These are phyloP conservation scores for Umbelopsis sp. DNA, from an alignment of 192 early-diverging fungal genomes.

Conservation along the genomic window DNA sequence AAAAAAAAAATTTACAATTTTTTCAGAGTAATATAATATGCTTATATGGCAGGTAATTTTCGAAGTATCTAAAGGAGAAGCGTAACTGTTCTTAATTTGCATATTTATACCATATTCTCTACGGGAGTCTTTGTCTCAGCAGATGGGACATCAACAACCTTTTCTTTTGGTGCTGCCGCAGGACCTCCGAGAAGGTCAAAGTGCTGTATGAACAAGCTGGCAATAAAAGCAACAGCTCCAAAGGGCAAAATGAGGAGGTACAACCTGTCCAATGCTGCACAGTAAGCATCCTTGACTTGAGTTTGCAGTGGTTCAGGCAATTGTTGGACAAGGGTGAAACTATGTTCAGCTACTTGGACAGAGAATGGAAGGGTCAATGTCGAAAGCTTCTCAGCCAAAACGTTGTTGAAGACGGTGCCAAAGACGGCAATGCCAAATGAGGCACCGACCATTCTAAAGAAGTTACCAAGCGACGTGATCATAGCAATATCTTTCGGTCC, in stretches of 20 bases:
- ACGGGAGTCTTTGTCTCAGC: no score
- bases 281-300: slow-evolving; percentile 54
- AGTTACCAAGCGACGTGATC: slow-evolving; percentile 23
- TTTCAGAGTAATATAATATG: no score
- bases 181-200: slow-evolving; percentile 33
- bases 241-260: slow-evolving; percentile 59
- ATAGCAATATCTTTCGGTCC: slow-evolving; percentile 26
- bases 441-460: slow-evolving; percentile 18
- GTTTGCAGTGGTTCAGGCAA: slow-evolving; percentile 35
- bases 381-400: slow-evolving; percentile 26
- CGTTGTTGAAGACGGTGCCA: slow-evolving; percentile 49
- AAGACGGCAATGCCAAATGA: slow-evolving; percentile 22
- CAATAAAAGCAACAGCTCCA: slow-evolving; percentile 47
- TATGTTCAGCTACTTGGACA: slow-evolving; percentile 21
- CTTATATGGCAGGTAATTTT: no score
- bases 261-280: slow-evolving; percentile 50
- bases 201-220: slow-evolving; percentile 48
- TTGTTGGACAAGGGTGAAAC: slow-evolving; percentile 30
- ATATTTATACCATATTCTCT: no score
- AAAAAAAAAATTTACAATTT: no score
- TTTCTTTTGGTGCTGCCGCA: background rate
- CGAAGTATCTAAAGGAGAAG: no score
- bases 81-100: no score
- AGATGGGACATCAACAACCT: no score
- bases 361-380: background rate